Evolutionary conservation across 2,329 filamentous ascomycete genomes (phyloP), one percentile per base, ranked within the genome.

Genomic region (Ophiostoma fasciatum): DNA sequence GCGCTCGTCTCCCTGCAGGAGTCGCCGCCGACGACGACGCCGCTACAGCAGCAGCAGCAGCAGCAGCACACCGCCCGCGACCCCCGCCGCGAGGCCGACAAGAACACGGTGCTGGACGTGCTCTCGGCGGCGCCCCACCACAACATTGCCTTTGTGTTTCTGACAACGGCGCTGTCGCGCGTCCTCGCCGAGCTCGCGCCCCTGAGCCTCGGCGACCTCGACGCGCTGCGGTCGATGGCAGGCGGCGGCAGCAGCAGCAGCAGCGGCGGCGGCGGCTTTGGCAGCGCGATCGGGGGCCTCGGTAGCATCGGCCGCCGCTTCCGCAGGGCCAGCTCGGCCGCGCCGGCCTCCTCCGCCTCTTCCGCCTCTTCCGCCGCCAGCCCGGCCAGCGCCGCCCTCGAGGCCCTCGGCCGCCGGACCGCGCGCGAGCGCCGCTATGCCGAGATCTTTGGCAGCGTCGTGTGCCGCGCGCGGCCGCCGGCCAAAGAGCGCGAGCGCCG

Each of bases 111-210:
- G 2, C 70, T 94, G 5, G 87, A 94, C 45, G 68, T 78, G 3
- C 66, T 94, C 3, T 70, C 78, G 0, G 62, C 69, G 2, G 68
- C 73, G 0, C 81, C 84, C 0, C 78, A 78, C 33, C 80, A 93
- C 57, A 90, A 84, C 51, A 87, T 94, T 37, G 80, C 81, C 0
- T 93, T 94, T 49, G 81, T 93, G 3, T 85, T 94, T 45, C 61
- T 94, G 13, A 83, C 79, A 0, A 76, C 82, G 8, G 87, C 85
- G 57, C 64, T 94, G 1, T 58, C 64, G 3, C 62, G 64, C 4
- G 57, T 71, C 2, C 59, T 64, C 2, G 52, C 58, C 1, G 70
- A 74, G 37, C 53, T 74, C 6, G 53, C 50, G 28, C 66, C 47
- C 18, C 45, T 65, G 2, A 56, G 47, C 11, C 56, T 55, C 14